Percentiles rank a stretch among this genome's conserved stretches.
phyloP scores from a whole-genome alignment of 257 asterid genomes.

The Ehretia macrophylla region DNA sequence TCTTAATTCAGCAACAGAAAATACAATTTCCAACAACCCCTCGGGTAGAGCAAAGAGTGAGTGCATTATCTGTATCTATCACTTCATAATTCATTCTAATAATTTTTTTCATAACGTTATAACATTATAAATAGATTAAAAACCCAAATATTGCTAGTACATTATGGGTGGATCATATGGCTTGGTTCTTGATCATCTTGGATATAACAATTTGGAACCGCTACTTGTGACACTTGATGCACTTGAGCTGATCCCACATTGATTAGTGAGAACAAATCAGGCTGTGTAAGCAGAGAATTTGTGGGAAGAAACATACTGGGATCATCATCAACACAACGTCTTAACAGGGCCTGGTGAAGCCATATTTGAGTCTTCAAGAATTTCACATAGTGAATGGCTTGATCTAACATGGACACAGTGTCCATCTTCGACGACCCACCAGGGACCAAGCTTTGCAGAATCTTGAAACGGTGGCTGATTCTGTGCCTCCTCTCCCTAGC shows the following conservation, averaged over 20 bases:
- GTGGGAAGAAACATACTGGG: neutral
- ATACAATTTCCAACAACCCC: too few relatives aligned
- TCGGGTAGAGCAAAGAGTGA: too few relatives aligned
- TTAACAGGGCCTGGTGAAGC: conserved; percentile 56
- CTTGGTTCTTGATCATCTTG: conserved; percentile 19
- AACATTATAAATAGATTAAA: too few relatives aligned
- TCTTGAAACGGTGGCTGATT: conserved; percentile 79
- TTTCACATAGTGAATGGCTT: conserved; percentile 75
- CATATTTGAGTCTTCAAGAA: conserved; percentile 70
- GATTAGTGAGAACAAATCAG: conserved; percentile 5
- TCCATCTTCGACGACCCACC: conserved; percentile 80
- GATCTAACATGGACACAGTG: conserved; percentile 76
- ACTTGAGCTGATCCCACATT: conserved; percentile 1
- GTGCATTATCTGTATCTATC: too few relatives aligned
- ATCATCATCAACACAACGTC: conserved; percentile 11
- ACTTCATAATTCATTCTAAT: too few relatives aligned
- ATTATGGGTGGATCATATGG: conserved; percentile 9
- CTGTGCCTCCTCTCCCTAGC: conserved; percentile 79
- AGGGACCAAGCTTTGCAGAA: conserved; percentile 66
- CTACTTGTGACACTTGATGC: neutral
- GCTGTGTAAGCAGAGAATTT: too few relatives aligned
- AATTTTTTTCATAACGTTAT: too few relatives aligned
- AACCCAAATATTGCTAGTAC: too few relatives aligned
- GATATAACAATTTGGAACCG: conserved; percentile 22
- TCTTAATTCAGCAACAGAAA: too few relatives aligned